phyloP scores from a whole-genome alignment of 2,329 filamentous ascomycete species.

The Verticillium albo-atrum region DNA sequence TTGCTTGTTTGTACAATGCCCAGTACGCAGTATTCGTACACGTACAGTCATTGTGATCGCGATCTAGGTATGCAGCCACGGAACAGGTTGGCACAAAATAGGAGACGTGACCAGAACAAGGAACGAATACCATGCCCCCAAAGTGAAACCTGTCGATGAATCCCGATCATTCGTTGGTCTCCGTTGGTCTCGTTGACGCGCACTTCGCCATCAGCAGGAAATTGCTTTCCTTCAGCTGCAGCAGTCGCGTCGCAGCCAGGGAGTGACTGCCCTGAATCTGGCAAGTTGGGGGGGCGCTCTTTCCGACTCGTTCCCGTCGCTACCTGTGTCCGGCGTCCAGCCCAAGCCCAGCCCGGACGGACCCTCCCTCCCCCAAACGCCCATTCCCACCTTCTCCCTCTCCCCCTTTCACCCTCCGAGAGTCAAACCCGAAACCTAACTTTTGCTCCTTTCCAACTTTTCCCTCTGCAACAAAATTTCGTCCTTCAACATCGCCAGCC shows the following conservation, averaged over 20 bases:
- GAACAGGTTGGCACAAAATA: neutral
- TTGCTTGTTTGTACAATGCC: too few relatives aligned
- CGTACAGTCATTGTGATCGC: too few relatives aligned
- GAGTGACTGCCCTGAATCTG: neutral
- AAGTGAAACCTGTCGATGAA: neutral
- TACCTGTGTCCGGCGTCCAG: neutral
- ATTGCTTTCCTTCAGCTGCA: neutral
- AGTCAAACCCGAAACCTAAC: neutral
- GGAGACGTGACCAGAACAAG: neutral
- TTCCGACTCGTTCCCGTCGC: neutral
- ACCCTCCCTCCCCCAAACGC: constrained; percentile 1
- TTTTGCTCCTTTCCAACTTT: neutral
- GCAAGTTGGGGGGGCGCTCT: neutral
- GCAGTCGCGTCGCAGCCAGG: neutral
- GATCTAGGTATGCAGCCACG: neutral
- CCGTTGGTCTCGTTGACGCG: neutral
- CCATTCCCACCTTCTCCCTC: neutral
- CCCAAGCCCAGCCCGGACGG: neutral
- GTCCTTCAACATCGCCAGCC: neutral
- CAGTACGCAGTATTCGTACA: too few relatives aligned
- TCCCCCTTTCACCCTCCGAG: neutral
- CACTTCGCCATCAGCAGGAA: neutral
- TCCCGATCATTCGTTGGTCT: neutral
- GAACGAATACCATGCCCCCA: neutral
- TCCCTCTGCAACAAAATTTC: neutral